Base-by-base conservation (phyloP, 768 basidiomycete genomes). In the Rhodosporidiobolus sp. region DNA sequence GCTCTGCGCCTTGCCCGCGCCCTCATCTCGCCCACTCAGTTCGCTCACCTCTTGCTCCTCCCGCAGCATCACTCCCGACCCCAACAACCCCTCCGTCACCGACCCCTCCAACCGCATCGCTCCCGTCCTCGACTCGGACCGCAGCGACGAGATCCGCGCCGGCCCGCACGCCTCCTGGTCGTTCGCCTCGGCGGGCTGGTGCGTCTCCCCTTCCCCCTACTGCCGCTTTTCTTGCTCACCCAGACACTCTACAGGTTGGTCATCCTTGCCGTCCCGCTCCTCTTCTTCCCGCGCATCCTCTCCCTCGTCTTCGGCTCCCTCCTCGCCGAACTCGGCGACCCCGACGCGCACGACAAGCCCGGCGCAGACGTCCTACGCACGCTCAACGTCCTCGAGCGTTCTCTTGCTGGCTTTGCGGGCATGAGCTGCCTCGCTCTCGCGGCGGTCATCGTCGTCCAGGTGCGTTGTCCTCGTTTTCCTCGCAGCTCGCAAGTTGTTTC, bases 251-350 rank as follows among this genome's bases (percentile, higher is more conserved):
- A 19, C 71, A 73, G 67, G 66, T 35, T 74, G 14, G 22, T 52
- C 32, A 7, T 65, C 32, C 52, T 74, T 28, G 61, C 69, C 16
- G 49, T 52, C 11, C 73, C 73, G 9, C 55, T 74, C 30, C 26
- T 70, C 16, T 43, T 60, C 65, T 70, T 74, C 62, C 73, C 73
- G 8, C 60, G 73, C 14, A 35, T 74, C 35, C 57, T 70, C 17
- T 59, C 65, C n/a, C 65, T 74, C 61, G 34, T 74, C 35, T 70
- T 74, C 34, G 73, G 61, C 20, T 34, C 56, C 5, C 73, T 74
- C 24, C 50, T 74, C 12, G 63, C 68, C 50, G 68, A 64, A 28
- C 45, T 48, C 38, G 60, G 54, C 34, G 64, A 73, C 17, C 65
- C 65, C 6, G 52, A 59, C 2, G 64, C 63, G 20, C 56, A 60